These are phyloP conservation scores for Acacia melanoxylon DNA, from an alignment of 306 rosid genomes.

Conservation along the genomic window DNA sequence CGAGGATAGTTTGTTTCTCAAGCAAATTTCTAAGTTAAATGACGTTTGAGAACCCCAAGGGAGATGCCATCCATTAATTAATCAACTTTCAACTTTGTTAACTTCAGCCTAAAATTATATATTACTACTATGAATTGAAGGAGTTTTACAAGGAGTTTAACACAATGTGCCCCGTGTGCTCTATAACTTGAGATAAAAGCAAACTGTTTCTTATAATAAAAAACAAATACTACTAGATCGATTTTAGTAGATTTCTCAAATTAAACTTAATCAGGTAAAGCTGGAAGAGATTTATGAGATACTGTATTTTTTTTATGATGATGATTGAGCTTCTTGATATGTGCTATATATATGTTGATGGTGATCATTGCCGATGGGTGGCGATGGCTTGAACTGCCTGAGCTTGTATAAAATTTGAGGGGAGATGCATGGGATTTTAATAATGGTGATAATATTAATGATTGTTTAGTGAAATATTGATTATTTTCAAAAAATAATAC, in stretches of 20 bases:
- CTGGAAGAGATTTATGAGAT: not conserved
- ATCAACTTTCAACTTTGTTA: not conserved
- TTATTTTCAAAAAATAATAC: no score
- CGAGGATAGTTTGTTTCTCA: not conserved
- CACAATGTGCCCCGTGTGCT: not conserved
- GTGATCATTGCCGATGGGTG: not conserved
- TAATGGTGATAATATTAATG: no score
- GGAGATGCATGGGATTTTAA: not conserved
- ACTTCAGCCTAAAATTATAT: not conserved
- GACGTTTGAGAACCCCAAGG: not conserved
- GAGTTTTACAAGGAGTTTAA: not conserved
- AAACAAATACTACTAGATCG: no score
- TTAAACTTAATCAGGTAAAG: not conserved
- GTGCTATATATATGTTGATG: not conserved
- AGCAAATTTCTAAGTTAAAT: not conserved
- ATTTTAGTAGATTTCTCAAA: not conserved
- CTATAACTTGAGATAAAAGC: not conserved
- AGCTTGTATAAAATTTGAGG: not conserved
- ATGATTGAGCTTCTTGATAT: not conserved
- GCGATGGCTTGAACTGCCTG: not conserved
- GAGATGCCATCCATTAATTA: not conserved
- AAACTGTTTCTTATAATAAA: no score
- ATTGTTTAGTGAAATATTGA: no score
- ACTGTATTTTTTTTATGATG: no score
- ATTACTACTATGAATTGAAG: not conserved